Evolutionary conservation across 2,329 filamentous ascomycete species (phyloP), one percentile per base, ranked within the genome.

Genomic region (Chrysosphaeria jannelii): DNA sequence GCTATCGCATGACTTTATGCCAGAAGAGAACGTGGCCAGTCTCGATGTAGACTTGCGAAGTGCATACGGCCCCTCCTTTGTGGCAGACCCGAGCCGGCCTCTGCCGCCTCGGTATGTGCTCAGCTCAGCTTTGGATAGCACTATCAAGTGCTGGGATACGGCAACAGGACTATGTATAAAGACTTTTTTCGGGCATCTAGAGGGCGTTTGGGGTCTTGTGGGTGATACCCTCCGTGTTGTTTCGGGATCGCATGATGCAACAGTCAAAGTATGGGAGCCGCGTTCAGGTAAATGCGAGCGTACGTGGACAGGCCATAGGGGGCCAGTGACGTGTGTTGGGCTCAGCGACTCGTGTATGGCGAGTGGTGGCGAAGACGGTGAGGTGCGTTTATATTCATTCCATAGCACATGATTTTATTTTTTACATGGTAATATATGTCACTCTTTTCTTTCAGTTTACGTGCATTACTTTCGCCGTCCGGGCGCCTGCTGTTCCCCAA

Each of bases 251-350:
- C 78, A 93, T 41, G 85, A 97, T 44, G 67, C 75, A 20, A 88
- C 81, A 63, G 72, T 90, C 35, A 93, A 93, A 48, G 64, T 58
- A 15, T 97, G 85, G 85, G 81, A 93, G 44, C 72, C 81, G 10
- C 53, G 78, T 27, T 79, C 72, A 2, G 85, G 85, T 14, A 76
- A 72, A 37, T 90, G 79, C 43, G 79, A 93, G 41, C 57, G 78
- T 23, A 93, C 79, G 3, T 81, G 90, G 38, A 78, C 75, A 3
- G 79, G 79, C 0, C 85, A 93, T 42, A 60, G 67, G 2, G 81
- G 76, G 0, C 79, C 85, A 0, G 78, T 93, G 3, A 93, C 79
- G 3, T 93, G 81, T 39, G 70, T 93, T 19, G 79, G 74, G 2
- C 50, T 97, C 5, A 88, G 76, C 35, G 85, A 93, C 39, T 74